A percentile compares a stretch with the other conserved stretches of the same genome.
phyloP scores from a whole-genome alignment of 192 early-diverging fungal species.

The Spizellomyces punctatus region DNA sequence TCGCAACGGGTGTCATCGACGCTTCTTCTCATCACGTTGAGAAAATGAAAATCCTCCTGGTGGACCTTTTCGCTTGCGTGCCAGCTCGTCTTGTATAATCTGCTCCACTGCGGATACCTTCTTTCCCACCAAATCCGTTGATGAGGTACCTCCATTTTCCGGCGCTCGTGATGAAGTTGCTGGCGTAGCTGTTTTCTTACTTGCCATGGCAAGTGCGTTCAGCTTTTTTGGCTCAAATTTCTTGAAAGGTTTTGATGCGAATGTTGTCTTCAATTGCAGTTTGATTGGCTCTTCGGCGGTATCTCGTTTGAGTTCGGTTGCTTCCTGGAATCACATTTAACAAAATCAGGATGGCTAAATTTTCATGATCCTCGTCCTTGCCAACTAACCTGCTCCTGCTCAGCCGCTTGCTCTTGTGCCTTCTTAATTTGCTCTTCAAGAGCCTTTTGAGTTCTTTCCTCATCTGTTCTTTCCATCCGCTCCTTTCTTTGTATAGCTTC shows the following conservation, averaged over 20 bases:
- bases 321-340: conserved; percentile 12
- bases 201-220: conserved; percentile 22
- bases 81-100: conserved; percentile 60
- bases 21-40: too few species aligned
- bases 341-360: not conserved
- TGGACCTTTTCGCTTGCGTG: conserved; percentile 15
- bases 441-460: conserved; percentile 76
- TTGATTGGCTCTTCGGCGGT: conserved; percentile 73
- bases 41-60: too few species aligned
- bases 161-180: not conserved
- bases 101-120: conserved; percentile 67
- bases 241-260: conserved; percentile 23
- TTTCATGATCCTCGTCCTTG: conserved; percentile 15
- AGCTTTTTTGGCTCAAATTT: conserved; percentile 31
- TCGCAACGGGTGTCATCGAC: too few species aligned
- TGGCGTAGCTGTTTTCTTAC: conserved; percentile 6
- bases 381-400: conserved; percentile 13
- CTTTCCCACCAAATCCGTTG: conserved; percentile 29
- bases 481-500: conserved; percentile 79
- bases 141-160: too few species aligned
- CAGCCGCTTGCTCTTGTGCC: conserved; percentile 55
- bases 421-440: conserved; percentile 84
- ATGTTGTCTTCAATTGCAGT: conserved; percentile 55
- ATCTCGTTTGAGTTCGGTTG: conserved; percentile 68
- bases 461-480: conserved; percentile 79